phyloP scores from a whole-genome alignment of 2,329 filamentous ascomycete species.

The Diaporthe vaccinii region DNA sequence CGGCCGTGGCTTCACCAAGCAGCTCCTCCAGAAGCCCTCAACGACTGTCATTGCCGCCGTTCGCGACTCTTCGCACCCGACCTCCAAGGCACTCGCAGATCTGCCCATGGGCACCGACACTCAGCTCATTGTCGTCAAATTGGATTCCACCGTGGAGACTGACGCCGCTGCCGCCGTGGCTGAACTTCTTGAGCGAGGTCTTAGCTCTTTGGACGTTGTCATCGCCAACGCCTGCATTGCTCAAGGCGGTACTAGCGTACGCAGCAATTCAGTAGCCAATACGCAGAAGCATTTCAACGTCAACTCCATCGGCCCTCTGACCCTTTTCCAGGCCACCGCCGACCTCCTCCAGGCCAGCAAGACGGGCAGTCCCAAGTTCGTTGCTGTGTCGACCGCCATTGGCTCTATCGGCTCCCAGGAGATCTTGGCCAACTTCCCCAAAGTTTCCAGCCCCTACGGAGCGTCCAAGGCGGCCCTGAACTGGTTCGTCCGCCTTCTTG shows the following conservation, averaged over 20 bases:
- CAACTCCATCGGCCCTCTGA: constrained; percentile 45
- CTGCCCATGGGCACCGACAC: constrained; percentile 65
- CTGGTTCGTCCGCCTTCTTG: background rate
- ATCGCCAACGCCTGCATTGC: constrained; percentile 48
- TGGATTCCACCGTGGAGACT: constrained; percentile 40
- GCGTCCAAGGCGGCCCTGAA: background rate
- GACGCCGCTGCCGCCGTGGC: background rate
- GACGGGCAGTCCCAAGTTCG: background rate
- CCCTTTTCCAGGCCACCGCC: constrained; percentile 45
- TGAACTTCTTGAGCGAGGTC: constrained; percentile 26
- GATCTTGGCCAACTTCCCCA: background rate
- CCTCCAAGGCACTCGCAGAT: constrained; percentile 79
- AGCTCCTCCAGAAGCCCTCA: constrained; percentile 45
- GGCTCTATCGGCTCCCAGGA: constrained; percentile 11
- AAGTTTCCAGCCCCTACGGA: background rate
- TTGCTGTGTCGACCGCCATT: constrained; percentile 1
- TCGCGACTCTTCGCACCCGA: constrained; percentile 42
- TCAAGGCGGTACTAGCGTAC: constrained; percentile 38
- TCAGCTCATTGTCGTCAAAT: constrained; percentile 43
- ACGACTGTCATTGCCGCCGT: constrained; percentile 48
- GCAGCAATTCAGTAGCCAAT: constrained; percentile 42
- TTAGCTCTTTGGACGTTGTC: background rate
- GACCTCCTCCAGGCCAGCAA: constrained; percentile 40
- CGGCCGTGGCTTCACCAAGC: constrained; percentile 44
- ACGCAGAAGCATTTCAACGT: constrained; percentile 43